Evolutionary conservation across 257 asterid genomes (phyloP), one percentile per base, ranked within the genome.

Genomic region (Scutellaria baicalensis): DNA sequence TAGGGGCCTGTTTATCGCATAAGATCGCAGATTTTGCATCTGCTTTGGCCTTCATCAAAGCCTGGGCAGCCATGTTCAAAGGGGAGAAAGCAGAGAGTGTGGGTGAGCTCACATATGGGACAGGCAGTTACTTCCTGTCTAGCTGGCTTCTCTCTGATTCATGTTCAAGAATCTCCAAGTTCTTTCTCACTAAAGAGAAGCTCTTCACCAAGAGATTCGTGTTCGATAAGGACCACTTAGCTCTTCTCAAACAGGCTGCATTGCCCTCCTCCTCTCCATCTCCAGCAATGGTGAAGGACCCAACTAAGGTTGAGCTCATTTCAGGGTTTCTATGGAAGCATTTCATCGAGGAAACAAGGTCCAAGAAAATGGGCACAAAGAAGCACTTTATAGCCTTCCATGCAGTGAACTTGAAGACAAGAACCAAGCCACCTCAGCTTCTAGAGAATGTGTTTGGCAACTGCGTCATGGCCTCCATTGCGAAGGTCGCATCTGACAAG

Each of bases 261-360:
- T 27, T 56, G 4, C 11, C 66, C 0, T 33, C 72, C 0, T 21
- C n/a, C n/a, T n/a, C n/a, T n/a, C n/a, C n/a, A n/a, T n/a, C n/a
- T n/a, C n/a, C n/a, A n/a, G n/a, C 72, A 7, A 17, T 13, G 0
- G 58, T 73, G 38, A 71, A 62, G n/a, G 56, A 76, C 59, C 88
- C 86, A 2, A 85, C 84, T 5, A 63, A 85, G 1, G 84, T 85
- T 7, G 95, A 85, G 71, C 80, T 75, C 8, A 80, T 88, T 6
- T 76, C 88, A 0, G 74, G 81, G 5, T 82, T 72, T 17, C 16
- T 88, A 14, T 85, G 86, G 89, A 61, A 64, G 31, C 71, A 60
- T n/a, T 62, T 81, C 58, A 68, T 79, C 5, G 61, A 75, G 3
- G 14, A 16, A 0, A 13, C 70, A 5, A 76, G 64, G 58, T 12